These are phyloP conservation scores for Yamadazyma pseudoaaseri DNA, from an alignment of 1,139 yeast species.

Conservation along the genomic window DNA sequence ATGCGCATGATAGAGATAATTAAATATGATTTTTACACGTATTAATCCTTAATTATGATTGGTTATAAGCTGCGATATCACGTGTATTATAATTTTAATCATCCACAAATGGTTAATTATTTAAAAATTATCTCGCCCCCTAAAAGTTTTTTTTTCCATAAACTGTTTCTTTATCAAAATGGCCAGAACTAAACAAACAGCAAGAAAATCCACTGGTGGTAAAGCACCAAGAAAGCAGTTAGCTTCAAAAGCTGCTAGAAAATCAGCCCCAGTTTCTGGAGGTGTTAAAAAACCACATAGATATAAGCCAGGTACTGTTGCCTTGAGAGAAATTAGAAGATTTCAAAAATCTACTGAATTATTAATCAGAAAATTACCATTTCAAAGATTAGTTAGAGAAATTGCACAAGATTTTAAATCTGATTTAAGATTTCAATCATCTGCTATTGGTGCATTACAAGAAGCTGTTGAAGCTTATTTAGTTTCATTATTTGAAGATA, in stretches of 20 bases:
- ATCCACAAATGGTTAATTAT: no score
- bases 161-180: conserved; percentile 17
- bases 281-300: conserved; percentile 56
- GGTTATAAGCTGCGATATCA: no score
- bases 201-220: conserved; percentile 56
- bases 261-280: conserved; percentile 52
- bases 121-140: no score
- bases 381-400: conserved; percentile 51
- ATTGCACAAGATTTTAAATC: conserved; percentile 51
- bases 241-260: conserved; percentile 54
- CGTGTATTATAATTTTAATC: no score
- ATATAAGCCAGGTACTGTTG: conserved; percentile 57
- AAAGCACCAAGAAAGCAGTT: conserved; percentile 56
- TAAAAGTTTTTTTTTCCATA: conserved; percentile 6
- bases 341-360: conserved; percentile 53
- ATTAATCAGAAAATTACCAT: conserved; percentile 52
- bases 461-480: conserved; percentile 55
- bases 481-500: conserved; percentile 51
- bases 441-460: conserved; percentile 53
- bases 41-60: no score
- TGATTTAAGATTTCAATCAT: conserved; percentile 51
- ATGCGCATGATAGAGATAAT: conserved; percentile 1
- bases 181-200: conserved; percentile 57
- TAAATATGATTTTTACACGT: no score
- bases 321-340: conserved; percentile 55